Conservation (phyloP, 1,284 basidiomycete species). For the Salmacisia buchloeana region DNA sequence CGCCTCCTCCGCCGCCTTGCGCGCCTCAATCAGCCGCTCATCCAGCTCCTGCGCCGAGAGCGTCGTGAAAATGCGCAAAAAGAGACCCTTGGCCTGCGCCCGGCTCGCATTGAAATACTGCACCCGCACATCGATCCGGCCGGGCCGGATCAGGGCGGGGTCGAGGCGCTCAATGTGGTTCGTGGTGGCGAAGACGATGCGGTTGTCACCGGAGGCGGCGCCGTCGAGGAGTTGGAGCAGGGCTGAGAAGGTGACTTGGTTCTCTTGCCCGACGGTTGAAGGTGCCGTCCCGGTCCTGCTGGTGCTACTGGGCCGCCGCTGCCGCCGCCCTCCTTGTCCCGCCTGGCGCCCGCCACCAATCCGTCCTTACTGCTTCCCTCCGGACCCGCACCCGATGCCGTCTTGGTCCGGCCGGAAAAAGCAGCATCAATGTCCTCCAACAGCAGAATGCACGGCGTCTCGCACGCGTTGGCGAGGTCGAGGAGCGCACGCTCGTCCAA, state of each 20-base stretch:
- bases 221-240: constrained; percentile 96
- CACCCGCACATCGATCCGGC: constrained; percentile 80
- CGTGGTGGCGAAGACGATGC: constrained; percentile 99
- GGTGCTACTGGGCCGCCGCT: too few species aligned
- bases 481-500: constrained; percentile 95
- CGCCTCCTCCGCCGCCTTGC: neutral
- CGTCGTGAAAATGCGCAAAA: neutral
- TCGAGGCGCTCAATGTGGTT: constrained; percentile 73
- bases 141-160: constrained; percentile 87
- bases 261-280: constrained; percentile 30
- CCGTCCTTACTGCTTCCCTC: neutral
- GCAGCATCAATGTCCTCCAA: constrained; percentile 99
- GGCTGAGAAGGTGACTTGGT: constrained; percentile 92
- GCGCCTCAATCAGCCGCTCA: neutral
- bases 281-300: neutral
- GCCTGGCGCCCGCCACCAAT: too few species aligned
- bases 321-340: too few species aligned
- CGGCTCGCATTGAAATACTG: constrained; percentile 45
- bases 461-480: constrained; percentile 84
- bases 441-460: constrained; percentile 75
- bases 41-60: constrained; percentile 1
- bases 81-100: neutral
- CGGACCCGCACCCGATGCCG: neutral
- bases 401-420: constrained; percentile 58
- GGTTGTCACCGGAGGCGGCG: constrained; percentile 81